Conservation (phyloP, 2,329 filamentous ascomycete species). For the Trichoderma gracile region DNA sequence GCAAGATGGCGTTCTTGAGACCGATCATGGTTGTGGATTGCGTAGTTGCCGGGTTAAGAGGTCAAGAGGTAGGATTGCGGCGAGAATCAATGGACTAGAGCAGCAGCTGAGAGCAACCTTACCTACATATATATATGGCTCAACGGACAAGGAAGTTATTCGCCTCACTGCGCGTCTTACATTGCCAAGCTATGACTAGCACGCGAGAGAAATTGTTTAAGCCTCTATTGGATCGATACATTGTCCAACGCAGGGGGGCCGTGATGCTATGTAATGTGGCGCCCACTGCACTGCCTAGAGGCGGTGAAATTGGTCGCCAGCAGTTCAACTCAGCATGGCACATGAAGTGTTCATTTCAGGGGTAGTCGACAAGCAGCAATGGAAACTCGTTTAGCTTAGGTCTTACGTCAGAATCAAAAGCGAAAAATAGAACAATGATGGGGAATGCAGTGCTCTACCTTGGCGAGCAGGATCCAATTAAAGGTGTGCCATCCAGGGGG, state of each 20-base stretch:
- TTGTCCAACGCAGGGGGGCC: neutral
- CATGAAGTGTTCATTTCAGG: neutral
- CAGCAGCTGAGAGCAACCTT: neutral
- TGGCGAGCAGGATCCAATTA: neutral
- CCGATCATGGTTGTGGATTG: neutral
- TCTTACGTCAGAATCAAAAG: slow-evolving; percentile 7
- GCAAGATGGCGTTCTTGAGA: slow-evolving; percentile 13
- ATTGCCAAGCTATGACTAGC: too few relatives aligned
- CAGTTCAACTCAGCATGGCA: neutral
- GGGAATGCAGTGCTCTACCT: neutral
- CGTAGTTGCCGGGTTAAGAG: neutral
- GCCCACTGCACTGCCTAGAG: neutral
- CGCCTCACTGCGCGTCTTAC: neutral
- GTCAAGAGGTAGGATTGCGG: neutral
- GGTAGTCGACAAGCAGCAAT: neutral
- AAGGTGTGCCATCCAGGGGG: neutral
- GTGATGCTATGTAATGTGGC: neutral
- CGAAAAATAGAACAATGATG: neutral
- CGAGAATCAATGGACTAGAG: neutral
- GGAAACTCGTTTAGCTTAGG: neutral
- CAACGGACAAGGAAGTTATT: neutral
- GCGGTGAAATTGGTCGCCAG: neutral
- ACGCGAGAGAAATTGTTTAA: neutral
- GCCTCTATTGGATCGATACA: neutral
- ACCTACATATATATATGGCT: neutral